Evolutionary conservation across 169 alveolate species (phyloP).

Genomic region (Plasmodium relictum): DNA sequence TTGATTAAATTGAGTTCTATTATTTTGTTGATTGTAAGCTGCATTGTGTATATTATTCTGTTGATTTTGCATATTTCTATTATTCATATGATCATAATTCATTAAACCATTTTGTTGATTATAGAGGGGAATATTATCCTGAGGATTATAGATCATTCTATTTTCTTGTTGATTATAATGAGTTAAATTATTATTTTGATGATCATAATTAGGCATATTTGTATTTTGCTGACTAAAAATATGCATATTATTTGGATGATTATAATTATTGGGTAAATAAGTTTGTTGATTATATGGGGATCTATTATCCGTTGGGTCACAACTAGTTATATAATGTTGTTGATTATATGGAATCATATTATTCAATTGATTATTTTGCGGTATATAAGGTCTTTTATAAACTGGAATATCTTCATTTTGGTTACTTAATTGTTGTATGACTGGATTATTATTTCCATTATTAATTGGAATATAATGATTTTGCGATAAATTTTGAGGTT

Average conservation of each 20-base stretch:
- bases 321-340: constrained; percentile 9
- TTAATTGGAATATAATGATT: constrained; percentile 53
- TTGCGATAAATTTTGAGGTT: constrained; percentile 24
- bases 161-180: constrained; percentile 41
- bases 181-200: constrained; percentile 24
- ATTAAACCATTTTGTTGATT: constrained; percentile 23
- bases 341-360: constrained; percentile 29
- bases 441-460: constrained; percentile 7
- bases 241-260: constrained; percentile 9
- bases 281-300: constrained; percentile 4
- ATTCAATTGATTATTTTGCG: constrained; percentile 22
- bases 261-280: constrained; percentile 18
- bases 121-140: constrained; percentile 38
- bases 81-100: constrained; percentile 20
- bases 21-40: background rate
- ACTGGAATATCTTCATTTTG: constrained; percentile 46
- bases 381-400: constrained; percentile 47
- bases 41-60: background rate
- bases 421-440: background rate
- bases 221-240: constrained; percentile 3
- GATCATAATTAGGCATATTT: constrained; percentile 4
- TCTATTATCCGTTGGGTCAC: background rate
- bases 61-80: constrained; percentile 35
- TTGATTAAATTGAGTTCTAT: background rate
- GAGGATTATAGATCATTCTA: constrained; percentile 5